Conservation (phyloP, 1,284 basidiomycete genomes). For the Malassezia sympodialis region DNA sequence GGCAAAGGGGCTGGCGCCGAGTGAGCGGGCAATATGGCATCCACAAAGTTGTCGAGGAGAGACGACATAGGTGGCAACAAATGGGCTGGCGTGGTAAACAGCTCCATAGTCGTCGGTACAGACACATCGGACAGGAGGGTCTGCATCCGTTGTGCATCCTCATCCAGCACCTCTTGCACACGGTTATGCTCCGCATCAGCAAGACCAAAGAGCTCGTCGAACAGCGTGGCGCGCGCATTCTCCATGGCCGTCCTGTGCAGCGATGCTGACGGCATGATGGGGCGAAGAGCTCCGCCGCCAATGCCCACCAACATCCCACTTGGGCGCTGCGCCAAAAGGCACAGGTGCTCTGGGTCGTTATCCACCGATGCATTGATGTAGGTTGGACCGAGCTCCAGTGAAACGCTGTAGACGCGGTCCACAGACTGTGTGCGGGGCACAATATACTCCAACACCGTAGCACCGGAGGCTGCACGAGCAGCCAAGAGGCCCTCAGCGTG, state of each 20-base stretch:
- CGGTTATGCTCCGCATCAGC: constrained; percentile 11
- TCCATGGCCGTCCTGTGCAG: constrained; percentile 10
- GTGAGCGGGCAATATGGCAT: constrained; percentile 57
- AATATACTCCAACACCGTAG: constrained; percentile 8
- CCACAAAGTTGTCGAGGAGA: constrained; percentile 65
- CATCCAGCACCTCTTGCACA: constrained; percentile 15
- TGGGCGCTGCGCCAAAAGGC: constrained; percentile 25
- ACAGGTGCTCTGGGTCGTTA: constrained; percentile 8
- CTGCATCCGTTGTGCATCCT: constrained; percentile 7
- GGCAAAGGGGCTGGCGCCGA: constrained; percentile 49
- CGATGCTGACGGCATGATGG: constrained; percentile 20
- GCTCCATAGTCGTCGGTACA: constrained; percentile 45
- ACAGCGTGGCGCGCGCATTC: constrained; percentile 59
- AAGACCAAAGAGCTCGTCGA: constrained; percentile 75
- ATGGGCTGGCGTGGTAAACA: constrained; percentile 67
- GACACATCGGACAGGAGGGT: not conserved
- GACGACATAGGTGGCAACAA: constrained; percentile 66
- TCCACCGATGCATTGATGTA: constrained; percentile 17
- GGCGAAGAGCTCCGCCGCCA: constrained; percentile 13
- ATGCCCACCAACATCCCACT: constrained; percentile 28
- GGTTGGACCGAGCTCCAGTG: not conserved
- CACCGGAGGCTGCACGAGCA: not conserved
- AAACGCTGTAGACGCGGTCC: constrained; percentile 5
- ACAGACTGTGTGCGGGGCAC: constrained; percentile 6
- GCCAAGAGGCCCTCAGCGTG: constrained; percentile 8